A percentile compares a stretch with the other conserved stretches of the same genome.
phyloP scores from a whole-genome alignment of 2,329 filamentous ascomycete species.

The Colletotrichum orchidophilum region DNA sequence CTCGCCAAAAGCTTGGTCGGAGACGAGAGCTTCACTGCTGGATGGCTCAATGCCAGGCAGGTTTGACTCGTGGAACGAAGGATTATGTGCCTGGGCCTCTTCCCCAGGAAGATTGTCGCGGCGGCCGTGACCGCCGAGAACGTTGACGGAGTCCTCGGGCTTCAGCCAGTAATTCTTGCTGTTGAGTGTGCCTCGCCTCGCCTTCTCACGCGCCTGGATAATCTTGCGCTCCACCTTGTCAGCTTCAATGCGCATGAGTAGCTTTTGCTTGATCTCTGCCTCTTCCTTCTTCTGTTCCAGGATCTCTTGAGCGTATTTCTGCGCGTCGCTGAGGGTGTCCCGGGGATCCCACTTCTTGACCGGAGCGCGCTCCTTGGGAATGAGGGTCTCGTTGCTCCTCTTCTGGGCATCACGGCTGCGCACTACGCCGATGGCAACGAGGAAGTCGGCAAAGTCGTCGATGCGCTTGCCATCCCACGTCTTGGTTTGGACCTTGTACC shows the following conservation, averaged over 20 bases:
- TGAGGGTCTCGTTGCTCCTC: background rate
- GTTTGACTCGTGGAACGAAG: background rate
- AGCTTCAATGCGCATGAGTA: background rate
- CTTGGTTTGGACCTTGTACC: background rate
- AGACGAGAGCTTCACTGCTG: background rate
- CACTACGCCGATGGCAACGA: background rate
- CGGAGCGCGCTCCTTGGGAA: background rate
- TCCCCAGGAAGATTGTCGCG: background rate
- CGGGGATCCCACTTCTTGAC: background rate
- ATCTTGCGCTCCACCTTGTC: background rate
- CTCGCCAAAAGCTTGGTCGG: background rate
- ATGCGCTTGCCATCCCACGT: background rate
- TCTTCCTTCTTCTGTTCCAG: background rate
- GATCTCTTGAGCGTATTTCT: background rate
- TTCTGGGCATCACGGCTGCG: background rate
- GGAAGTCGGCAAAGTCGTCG: background rate
- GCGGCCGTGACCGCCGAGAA: background rate
- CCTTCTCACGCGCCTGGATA: background rate
- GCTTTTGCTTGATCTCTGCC: background rate
- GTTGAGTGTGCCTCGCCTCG: background rate
- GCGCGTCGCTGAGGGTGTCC: background rate
- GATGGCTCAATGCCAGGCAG: background rate
- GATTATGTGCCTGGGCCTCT: fast-evolving
- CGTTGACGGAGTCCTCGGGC: background rate
- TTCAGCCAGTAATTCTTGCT: background rate